Evolutionary conservation across 2,329 filamentous ascomycete genomes (phyloP).

Genomic region (Fusarium secorum): DNA sequence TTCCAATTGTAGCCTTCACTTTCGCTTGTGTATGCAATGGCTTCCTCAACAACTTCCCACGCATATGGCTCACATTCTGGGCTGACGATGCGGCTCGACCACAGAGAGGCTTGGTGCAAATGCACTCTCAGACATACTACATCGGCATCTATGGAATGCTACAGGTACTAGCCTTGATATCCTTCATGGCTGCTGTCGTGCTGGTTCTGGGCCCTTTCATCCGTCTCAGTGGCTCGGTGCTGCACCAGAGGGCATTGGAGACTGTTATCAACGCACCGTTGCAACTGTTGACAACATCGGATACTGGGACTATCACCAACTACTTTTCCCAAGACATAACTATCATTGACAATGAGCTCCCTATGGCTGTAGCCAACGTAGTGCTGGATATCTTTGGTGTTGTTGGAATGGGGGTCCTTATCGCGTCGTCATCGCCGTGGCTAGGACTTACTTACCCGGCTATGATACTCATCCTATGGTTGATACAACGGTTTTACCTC

Average conservation of each 20-base stretch:
- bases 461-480: not conserved
- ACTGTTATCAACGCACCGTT: constrained; percentile 50
- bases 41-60: constrained; percentile 43
- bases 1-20: constrained; percentile 23
- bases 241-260: constrained; percentile 46
- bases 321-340: constrained; percentile 56
- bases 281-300: constrained; percentile 51
- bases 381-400: constrained; percentile 24
- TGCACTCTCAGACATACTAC: constrained; percentile 38
- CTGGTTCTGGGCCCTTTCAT: constrained; percentile 37
- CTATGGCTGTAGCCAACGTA: constrained; percentile 45
- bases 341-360: constrained; percentile 52
- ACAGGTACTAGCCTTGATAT: constrained; percentile 15
- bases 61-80: constrained; percentile 53
- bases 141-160: constrained; percentile 44
- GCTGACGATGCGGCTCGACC: constrained; percentile 40
- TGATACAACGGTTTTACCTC: not conserved
- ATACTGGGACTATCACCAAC: constrained; percentile 52
- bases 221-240: constrained; percentile 39
- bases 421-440: not conserved
- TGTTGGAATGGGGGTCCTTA: constrained; percentile 51
- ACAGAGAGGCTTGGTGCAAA: not conserved
- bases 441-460: not conserved
- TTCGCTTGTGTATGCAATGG: constrained; percentile 35
- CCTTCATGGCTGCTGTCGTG: constrained; percentile 21